Percentiles rank a stretch among this genome's conserved stretches.
Evolutionary conservation across 768 basidiomycete genomes (phyloP).

Genomic region (Trametes sanguinea): DNA sequence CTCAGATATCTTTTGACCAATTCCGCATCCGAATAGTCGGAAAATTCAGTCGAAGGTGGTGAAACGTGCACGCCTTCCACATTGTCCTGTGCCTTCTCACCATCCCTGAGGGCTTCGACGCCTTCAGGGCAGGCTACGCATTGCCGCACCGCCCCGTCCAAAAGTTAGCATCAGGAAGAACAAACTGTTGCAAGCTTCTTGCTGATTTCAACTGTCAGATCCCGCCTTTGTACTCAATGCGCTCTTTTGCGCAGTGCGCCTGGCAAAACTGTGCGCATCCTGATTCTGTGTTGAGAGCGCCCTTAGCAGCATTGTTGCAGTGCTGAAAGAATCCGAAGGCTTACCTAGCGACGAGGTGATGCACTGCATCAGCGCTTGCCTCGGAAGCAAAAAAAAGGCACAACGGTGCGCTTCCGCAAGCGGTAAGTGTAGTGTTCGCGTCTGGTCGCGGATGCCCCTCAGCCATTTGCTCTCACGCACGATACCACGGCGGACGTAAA

Average conservation of each 20-base stretch:
- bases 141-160: slow-evolving; percentile 8
- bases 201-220: slow-evolving; percentile 11
- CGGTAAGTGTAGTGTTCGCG: slow-evolving; percentile 14
- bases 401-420: slow-evolving; percentile 4
- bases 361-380: slow-evolving; percentile 14
- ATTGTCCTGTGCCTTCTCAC: slow-evolving; percentile 9
- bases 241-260: no score
- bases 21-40: slow-evolving; percentile 9
- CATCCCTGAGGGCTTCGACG: neutral
- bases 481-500: no score
- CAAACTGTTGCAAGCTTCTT: neutral
- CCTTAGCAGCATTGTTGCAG: no score
- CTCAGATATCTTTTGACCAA: slow-evolving; percentile 11
- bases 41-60: slow-evolving; percentile 2
- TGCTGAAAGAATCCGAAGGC: neutral
- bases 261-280: no score
- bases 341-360: neutral
- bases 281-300: no score
- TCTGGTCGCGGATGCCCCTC: neutral
- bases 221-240: neutral
- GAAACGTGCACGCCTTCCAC: slow-evolving; percentile 14
- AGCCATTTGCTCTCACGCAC: neutral
- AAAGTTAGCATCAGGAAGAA: neutral
- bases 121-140: slow-evolving; percentile 11
- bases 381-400: neutral